Percentiles rank a stretch among this genome's conserved stretches.
phyloP scores from a whole-genome alignment of 768 basidiomycete species.

The Mycena rebaudengoi region DNA sequence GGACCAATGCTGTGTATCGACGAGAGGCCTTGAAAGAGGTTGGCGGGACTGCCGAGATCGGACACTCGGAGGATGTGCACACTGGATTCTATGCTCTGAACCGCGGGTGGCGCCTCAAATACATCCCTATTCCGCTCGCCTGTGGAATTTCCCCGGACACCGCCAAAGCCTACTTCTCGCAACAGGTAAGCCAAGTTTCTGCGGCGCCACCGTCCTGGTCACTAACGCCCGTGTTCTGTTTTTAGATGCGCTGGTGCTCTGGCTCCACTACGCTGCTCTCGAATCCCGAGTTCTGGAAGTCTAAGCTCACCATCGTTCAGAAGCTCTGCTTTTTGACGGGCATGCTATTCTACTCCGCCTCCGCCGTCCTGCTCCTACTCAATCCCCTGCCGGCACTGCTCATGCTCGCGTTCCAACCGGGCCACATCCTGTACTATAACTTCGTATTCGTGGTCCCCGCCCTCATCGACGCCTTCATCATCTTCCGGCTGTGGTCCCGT shows the following conservation, averaged over 20 bases:
- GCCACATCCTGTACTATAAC: constrained; percentile 37
- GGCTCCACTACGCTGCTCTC: constrained; percentile 37
- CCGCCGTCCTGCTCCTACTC: constrained; percentile 30
- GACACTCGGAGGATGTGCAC: constrained; percentile 39
- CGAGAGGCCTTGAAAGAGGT: constrained; percentile 32
- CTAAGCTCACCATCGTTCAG: constrained; percentile 33
- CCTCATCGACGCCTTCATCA: constrained; percentile 34
- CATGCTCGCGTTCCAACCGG: constrained; percentile 31
- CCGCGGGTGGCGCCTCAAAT: constrained; percentile 36
- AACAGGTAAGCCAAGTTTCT: constrained; percentile 21
- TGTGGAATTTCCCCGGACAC: constrained; percentile 38
- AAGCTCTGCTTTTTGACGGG: constrained; percentile 38
- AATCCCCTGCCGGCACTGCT: constrained; percentile 34
- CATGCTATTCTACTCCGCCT: constrained; percentile 37
- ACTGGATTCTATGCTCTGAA: constrained; percentile 35
- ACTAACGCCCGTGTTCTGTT: background rate
- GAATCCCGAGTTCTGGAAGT: constrained; percentile 38
- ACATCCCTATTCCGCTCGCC: constrained; percentile 35
- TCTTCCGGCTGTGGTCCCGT: constrained; percentile 39
- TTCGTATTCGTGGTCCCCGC: constrained; percentile 37
- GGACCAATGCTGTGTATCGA: constrained; percentile 36
- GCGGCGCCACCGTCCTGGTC: background rate
- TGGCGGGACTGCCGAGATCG: constrained; percentile 37
- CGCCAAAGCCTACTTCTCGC: constrained; percentile 36
- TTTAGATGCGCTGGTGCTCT: constrained; percentile 37